Base-by-base conservation (phyloP, 2,329 filamentous ascomycete species). In the Myriosclerotinia curreyana region DNA sequence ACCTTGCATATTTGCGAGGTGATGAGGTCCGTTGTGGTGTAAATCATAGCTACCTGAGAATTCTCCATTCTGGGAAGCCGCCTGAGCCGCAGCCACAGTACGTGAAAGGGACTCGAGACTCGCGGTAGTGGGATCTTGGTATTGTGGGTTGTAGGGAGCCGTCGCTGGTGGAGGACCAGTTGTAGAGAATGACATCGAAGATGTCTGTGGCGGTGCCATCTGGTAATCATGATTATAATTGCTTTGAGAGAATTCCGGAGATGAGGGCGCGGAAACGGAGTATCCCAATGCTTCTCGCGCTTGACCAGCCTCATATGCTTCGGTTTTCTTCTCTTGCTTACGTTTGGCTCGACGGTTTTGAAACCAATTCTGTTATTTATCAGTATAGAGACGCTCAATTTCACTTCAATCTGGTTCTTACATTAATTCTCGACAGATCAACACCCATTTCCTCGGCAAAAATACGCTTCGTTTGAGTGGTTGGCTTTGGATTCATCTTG, bases 401-500 rank as follows among this genome's bases (percentile, higher is more conserved):
- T 34, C 7, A 36, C 25, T 40, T 20, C 6, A 25, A 12, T 58
- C 28, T 6, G 17, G 14, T 53, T 76, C 77, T 69, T 76, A 87
- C 85, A 71, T 88, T 88, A 68, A 88, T 87, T 67, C 85, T 80
- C 22, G 85, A 81, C 68, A 85, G 80, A 68, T 87, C 85, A n/a
- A 87, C 82, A 60, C 81, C 79, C 79, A 88, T 85, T 8, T 80
- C 77, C 68, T 87, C 83, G 4, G 85, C 85, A 56, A 87, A 79
- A 60, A 81, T 79, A 67, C 84, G 84, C 74, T 88, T 88, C 40
- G 80, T 79, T 64, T 80, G 84, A 74, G 83, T 86, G 60, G 82
- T 85, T 12, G 85, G 85, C 75, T 88, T 88, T 67, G 83, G 82
- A 72, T 87, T 87, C 73, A 84, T 84, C 66, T 82, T 79, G 69